These are phyloP conservation scores for Skeletonema costatum DNA, from an alignment of 108 stramenopile genomes.

Conservation along the genomic window DNA sequence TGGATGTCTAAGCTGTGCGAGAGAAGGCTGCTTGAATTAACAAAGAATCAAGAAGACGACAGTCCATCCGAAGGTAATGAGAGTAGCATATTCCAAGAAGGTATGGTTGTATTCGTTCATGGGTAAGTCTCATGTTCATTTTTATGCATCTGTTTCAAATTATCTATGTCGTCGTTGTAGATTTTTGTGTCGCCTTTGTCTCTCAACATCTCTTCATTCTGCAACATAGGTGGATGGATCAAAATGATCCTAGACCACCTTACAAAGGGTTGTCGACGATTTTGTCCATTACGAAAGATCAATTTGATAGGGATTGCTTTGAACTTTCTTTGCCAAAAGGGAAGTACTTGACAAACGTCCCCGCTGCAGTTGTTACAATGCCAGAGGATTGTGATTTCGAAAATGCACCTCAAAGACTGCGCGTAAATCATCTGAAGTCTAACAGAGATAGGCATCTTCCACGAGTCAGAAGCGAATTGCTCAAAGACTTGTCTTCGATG, in stretches of 20 bases:
- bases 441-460: background rate
- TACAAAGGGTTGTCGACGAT: slow-evolving; percentile 21
- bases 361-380: background rate
- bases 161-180: too few relatives aligned
- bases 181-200: too few relatives aligned
- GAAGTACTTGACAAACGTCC: slow-evolving; percentile 17
- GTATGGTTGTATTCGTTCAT: slow-evolving; percentile 37
- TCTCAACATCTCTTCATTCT: too few relatives aligned
- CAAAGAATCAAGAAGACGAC: background rate
- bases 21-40: background rate
- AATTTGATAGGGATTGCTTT: slow-evolving; percentile 4
- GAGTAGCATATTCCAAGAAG: slow-evolving; percentile 1
- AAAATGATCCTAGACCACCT: slow-evolving; percentile 12
- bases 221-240: slow-evolving; percentile 21
- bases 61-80: background rate
- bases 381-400: background rate
- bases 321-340: slow-evolving; percentile 5
- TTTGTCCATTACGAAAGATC: slow-evolving; percentile 1
- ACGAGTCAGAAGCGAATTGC: background rate
- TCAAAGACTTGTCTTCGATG: background rate
- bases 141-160: too few relatives aligned
- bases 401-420: background rate
- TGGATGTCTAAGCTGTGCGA: slow-evolving; percentile 22
- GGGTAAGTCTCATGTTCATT: background rate
- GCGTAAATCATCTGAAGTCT: background rate